phyloP scores from a whole-genome alignment of 2,329 filamentous ascomycete genomes.

The Ceratocystiopsis minuta region DNA sequence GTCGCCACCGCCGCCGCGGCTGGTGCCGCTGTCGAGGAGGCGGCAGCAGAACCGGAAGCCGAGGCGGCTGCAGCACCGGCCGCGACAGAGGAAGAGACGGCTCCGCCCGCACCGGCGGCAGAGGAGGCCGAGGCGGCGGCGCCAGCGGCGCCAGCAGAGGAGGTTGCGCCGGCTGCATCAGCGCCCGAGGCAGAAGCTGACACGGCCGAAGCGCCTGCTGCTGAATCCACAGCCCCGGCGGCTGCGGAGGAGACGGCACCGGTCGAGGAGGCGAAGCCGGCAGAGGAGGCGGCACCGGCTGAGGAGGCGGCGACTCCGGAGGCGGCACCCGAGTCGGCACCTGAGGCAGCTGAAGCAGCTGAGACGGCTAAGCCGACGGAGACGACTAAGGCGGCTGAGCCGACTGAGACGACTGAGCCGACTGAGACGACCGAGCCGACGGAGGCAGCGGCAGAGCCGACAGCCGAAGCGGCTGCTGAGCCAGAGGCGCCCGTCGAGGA shows the following conservation, averaged over 20 bases:
- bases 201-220: background rate
- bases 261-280: background rate
- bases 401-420: background rate
- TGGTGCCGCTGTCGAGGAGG: background rate
- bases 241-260: too few relatives aligned
- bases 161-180: background rate
- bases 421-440: background rate
- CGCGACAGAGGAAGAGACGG: slow-evolving; percentile 1
- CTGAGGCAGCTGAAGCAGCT: background rate
- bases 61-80: background rate
- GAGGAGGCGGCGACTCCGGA: slow-evolving; percentile 1
- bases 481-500: too few relatives aligned
- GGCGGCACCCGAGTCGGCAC: background rate
- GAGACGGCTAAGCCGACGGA: background rate
- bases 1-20: background rate
- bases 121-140: background rate
- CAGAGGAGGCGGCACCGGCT: slow-evolving; percentile 3
- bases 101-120: background rate
- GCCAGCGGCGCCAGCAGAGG: background rate
- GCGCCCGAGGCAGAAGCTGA: background rate
- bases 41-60: slow-evolving; percentile 8
- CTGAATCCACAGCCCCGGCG: background rate
- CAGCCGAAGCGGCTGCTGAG: background rate
- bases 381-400: too few relatives aligned
- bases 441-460: background rate